A percentile compares a stretch with the other conserved stretches of the same genome.
phyloP scores from a whole-genome alignment of 164 flowering plant genomes.

The Macadamia tetraphylla region DNA sequence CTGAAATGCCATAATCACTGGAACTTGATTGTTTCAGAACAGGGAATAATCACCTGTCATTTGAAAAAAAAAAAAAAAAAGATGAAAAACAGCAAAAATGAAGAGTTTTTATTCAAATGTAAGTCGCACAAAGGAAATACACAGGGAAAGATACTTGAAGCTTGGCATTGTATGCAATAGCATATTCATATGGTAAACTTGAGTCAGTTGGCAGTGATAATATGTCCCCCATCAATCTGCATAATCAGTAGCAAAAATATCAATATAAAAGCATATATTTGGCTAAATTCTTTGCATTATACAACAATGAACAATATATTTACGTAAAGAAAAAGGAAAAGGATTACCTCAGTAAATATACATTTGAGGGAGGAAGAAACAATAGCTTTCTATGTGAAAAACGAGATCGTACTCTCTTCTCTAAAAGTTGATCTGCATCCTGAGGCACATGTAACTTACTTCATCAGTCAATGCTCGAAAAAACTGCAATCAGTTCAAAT shows the following conservation, averaged over 20 bases:
- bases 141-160: slow-evolving; percentile 61
- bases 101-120: too few relatives aligned
- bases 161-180: slow-evolving; percentile 51
- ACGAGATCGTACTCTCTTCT: slow-evolving; percentile 96
- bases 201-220: slow-evolving; percentile 63
- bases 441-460: slow-evolving; percentile 22
- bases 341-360: slow-evolving; percentile 54
- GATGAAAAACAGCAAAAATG: not conserved
- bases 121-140: not conserved
- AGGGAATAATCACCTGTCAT: not conserved
- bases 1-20: too few relatives aligned
- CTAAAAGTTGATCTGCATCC: slow-evolving; percentile 99
- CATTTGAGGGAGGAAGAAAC: slow-evolving; percentile 79
- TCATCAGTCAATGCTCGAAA: not conserved
- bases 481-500: not conserved
- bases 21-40: too few relatives aligned
- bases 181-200: slow-evolving; percentile 50
- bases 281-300: slow-evolving; percentile 4
- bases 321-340: not conserved
- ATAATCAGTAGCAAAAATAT: slow-evolving; percentile 16
- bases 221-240: slow-evolving; percentile 68
- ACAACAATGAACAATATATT: not conserved
- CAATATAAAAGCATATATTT: not conserved
- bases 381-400: slow-evolving; percentile 93
- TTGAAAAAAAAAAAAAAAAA: not conserved